Evolutionary conservation across 768 basidiomycete species (phyloP), one percentile per base, ranked within the genome.

Genomic region (Albatrellus ellisii): DNA sequence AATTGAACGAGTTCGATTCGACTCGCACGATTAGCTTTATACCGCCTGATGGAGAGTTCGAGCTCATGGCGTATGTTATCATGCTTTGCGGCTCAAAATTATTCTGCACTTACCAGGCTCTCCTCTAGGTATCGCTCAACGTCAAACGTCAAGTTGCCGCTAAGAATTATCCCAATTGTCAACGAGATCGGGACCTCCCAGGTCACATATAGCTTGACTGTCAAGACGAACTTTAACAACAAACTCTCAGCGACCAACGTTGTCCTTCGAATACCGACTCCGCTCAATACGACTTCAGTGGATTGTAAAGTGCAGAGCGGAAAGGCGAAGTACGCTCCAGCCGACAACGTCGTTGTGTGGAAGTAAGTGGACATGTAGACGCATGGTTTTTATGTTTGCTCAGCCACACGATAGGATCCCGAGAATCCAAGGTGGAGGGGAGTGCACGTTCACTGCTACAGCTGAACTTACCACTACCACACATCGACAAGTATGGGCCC

Each of bases 31-130:
- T 99, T 62, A 91, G 84, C 54, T 98, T 98, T 62, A 80, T 98
- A 26, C 95, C 95, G 1, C 95, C 95, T 2, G 95, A 99, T 54
- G 95, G 95, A 21, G 95, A 99, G 59, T 99, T 99, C 52, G 95
- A 99, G 60, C 69, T 99, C 28, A 98, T 99, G 95, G 73, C 77
- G 89, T 85, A 41, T 50, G 79, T 60, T 9, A 4, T 17, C 25
- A 17, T 32, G 12, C 28, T 33, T 35, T 42, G 40, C 9, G 28
- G n/a, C 24, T 50, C 22, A 28, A 24, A 33, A 8, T 36, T 22
- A 21, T 8, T 22, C 11, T 36, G 14, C n/a, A 18, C 31, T 32
- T 14, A 32, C 31, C n/a, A 18, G 18, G 31, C n/a, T 36, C 25
- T 31, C 10, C 4, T 39, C 15, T 52, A 97, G 94, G 53, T 99